Percentiles rank a stretch among this genome's conserved stretches.
Conservation (phyloP, 257 asterid species). For the Asclepias syriaca region DNA sequence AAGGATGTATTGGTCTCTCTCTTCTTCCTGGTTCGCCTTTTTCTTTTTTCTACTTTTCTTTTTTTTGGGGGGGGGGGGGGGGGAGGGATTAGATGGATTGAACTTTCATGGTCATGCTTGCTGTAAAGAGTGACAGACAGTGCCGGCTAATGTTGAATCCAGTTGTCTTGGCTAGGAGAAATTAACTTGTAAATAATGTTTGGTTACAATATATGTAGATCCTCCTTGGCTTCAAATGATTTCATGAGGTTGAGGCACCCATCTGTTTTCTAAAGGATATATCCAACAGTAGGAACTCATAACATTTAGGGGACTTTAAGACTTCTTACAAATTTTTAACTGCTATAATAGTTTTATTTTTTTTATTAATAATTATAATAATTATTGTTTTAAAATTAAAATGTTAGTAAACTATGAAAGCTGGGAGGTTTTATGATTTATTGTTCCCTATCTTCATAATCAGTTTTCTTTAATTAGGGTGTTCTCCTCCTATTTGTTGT, state of each 20-base stretch:
- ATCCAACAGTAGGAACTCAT: not conserved
- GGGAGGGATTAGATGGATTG: not conserved
- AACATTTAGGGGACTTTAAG: not conserved
- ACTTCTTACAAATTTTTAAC: not conserved
- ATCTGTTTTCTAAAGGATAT: not conserved
- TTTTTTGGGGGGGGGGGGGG: not conserved
- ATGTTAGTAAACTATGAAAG: not conserved
- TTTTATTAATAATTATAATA: no score
- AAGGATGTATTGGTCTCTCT: slow-evolving; percentile 4
- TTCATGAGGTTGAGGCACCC: not conserved
- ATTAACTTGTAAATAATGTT: not conserved
- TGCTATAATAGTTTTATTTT: not conserved
- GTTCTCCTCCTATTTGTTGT: not conserved
- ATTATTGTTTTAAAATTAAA: not conserved
- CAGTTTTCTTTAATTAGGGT: not conserved
- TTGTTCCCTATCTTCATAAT: not conserved
- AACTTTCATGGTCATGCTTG: not conserved
- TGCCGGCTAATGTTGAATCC: not conserved
- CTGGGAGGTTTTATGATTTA: not conserved
- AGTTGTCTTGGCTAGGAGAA: not conserved
- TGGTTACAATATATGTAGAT: not conserved
- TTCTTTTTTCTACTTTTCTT: not conserved
- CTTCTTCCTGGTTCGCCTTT: not conserved
- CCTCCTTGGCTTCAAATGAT: not conserved
- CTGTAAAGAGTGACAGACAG: not conserved